Conservation (phyloP, 2,329 filamentous ascomycete genomes). For the Cordyceps cateniannulata region DNA sequence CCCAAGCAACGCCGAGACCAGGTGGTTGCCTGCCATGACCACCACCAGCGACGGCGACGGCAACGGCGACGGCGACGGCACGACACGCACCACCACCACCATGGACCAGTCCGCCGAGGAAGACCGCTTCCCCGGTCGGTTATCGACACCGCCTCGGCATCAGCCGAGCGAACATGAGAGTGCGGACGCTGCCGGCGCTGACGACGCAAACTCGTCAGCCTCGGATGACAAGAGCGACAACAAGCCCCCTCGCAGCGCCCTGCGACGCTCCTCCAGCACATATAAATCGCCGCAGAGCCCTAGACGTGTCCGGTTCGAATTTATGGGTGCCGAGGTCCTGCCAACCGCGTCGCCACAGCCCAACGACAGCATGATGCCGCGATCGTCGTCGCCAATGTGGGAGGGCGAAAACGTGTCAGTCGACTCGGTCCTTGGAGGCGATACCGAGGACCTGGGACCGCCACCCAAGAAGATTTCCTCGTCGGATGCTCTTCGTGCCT, state of each 20-base stretch:
- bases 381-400: conserved; percentile 20
- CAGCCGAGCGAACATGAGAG: conserved; percentile 2
- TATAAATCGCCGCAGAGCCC: conserved; percentile 46
- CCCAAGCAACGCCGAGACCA: background rate
- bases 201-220: conserved; percentile 39
- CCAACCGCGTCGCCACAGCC: conserved; percentile 50
- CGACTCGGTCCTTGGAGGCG: conserved; percentile 28
- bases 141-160: conserved; percentile 3
- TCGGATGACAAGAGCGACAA: conserved; percentile 47
- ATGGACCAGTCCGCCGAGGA: background rate
- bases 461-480: conserved; percentile 50
- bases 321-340: conserved; percentile 53
- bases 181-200: background rate
- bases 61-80: background rate
- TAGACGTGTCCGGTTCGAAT: conserved; percentile 57
- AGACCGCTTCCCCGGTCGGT: background rate
- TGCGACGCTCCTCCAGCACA: conserved; percentile 49
- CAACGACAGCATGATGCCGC: conserved; percentile 25
- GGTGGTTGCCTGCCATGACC: conserved; percentile 10
- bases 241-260: conserved; percentile 46
- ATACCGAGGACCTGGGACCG: conserved; percentile 30
- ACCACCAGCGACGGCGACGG: no score
- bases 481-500: conserved; percentile 45
- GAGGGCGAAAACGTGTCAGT: conserved; percentile 23
- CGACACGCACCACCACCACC: background rate